phyloP scores from a whole-genome alignment of 495 filamentous ascomycete genomes.

The Aspergillus bertholletiae region DNA sequence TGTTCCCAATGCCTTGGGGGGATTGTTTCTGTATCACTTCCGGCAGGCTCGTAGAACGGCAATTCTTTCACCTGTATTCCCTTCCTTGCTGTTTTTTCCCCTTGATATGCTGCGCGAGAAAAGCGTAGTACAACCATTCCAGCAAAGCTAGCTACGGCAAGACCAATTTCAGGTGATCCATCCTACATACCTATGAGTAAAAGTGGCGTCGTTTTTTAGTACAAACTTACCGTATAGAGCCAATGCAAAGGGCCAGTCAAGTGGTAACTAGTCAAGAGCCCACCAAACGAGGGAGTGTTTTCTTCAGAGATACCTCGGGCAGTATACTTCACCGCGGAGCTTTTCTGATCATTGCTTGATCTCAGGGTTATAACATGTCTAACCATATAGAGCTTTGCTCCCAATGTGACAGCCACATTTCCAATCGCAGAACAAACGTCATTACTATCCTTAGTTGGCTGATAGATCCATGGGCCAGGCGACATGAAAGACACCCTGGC shows the following conservation, averaged over 20 bases:
- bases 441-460: background rate
- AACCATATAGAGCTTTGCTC: constrained; percentile 27
- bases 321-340: constrained; percentile 6
- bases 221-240: constrained; percentile 28
- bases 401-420: constrained; percentile 28
- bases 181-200: constrained; percentile 17
- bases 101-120: constrained; percentile 15
- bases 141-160: constrained; percentile 21
- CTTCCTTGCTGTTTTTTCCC: background rate
- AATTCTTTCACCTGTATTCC: constrained; percentile 15
- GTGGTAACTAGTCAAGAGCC: constrained; percentile 10
- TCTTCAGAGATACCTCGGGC: constrained; percentile 9
- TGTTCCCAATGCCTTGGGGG: constrained; percentile 23
- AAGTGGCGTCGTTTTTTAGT: background rate
- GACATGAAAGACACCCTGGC: constrained; percentile 21
- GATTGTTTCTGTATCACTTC: constrained; percentile 4
- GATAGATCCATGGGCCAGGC: constrained; percentile 37
- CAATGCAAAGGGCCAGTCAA: constrained; percentile 37
- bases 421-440: constrained; percentile 13
- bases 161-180: constrained; percentile 8
- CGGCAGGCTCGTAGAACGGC: constrained; percentile 15
- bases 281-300: constrained; percentile 9
- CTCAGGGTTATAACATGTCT: constrained; percentile 20
- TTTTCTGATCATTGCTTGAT: background rate
- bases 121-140: constrained; percentile 24